Conservation (phyloP, 2,329 filamentous ascomycete genomes). For the Elsinoe australis region DNA sequence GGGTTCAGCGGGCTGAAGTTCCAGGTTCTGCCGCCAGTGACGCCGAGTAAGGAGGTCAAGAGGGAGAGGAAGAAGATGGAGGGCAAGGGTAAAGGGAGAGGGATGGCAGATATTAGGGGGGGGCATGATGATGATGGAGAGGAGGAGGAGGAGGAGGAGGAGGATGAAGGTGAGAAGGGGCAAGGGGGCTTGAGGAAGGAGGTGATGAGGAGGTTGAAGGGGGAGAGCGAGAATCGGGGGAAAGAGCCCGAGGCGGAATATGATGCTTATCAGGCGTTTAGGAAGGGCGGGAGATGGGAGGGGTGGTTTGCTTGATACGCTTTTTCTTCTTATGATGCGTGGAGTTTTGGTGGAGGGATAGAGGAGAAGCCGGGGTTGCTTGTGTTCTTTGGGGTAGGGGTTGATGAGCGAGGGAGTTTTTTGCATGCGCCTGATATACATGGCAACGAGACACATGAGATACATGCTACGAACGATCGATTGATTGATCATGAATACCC, state of each 20-base stretch:
- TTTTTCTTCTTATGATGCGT: too few relatives aligned
- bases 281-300: background rate
- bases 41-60: background rate
- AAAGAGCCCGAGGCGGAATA: background rate
- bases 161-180: background rate
- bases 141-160: background rate
- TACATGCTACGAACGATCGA: too few relatives aligned
- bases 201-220: background rate
- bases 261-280: conserved; percentile 14
- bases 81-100: too few relatives aligned
- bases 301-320: conserved; percentile 2
- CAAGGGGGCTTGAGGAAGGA: background rate
- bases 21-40: conserved; percentile 28
- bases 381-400: too few relatives aligned
- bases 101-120: background rate
- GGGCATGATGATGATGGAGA: background rate
- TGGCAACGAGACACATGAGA: too few relatives aligned
- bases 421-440: too few relatives aligned
- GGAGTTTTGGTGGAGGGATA: too few relatives aligned
- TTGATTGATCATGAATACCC: too few relatives aligned
- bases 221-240: conserved; percentile 7
- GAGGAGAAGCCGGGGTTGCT: too few relatives aligned
- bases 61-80: background rate
- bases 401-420: background rate
- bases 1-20: conserved; percentile 32